Evolutionary conservation across 192 early-diverging fungal species (phyloP).

Genomic region (Backusella tarrabulga): DNA sequence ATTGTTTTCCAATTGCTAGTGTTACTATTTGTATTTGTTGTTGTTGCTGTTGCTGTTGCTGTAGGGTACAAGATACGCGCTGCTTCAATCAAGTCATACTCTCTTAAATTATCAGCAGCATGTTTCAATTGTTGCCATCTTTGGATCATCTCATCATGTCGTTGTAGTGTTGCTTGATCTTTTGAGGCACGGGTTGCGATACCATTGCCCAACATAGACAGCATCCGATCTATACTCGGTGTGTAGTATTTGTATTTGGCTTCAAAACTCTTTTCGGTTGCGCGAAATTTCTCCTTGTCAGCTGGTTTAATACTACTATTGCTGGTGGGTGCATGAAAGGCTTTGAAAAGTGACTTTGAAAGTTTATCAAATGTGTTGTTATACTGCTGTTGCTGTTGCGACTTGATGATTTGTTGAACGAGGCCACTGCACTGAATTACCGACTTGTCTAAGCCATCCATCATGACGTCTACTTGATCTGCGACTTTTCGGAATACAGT

Average conservation of each 20-base stretch:
- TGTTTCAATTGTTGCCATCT: conserved; percentile 50
- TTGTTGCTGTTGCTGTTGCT: neutral
- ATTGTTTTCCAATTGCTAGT: conserved; percentile 13
- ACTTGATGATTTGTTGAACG: conserved; percentile 25
- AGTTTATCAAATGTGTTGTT: conserved; percentile 28
- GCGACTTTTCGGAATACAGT: conserved; percentile 53
- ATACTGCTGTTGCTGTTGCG: conserved; percentile 1
- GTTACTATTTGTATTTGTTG: conserved; percentile 2
- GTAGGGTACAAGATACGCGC: conserved; percentile 10
- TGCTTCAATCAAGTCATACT: conserved; percentile 24
- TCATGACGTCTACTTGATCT: conserved; percentile 56
- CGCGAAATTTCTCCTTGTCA: conserved; percentile 47
- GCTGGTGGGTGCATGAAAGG: neutral
- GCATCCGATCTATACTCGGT: conserved; percentile 56
- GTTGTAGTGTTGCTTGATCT: conserved; percentile 36
- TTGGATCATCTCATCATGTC: conserved; percentile 48
- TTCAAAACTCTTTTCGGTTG: conserved; percentile 50
- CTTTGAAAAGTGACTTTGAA: conserved; percentile 14
- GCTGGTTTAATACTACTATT: conserved; percentile 12
- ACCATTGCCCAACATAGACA: conserved; percentile 53
- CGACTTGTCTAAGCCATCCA: conserved; percentile 53
- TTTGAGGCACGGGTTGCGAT: conserved; percentile 46
- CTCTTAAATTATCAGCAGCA: conserved; percentile 29
- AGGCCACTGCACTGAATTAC: conserved; percentile 44
- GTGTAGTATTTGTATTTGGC: conserved; percentile 59